Evolutionary conservation across 202 grass and related monocot species (phyloP).

Genomic region (Setaria viridis): DNA sequence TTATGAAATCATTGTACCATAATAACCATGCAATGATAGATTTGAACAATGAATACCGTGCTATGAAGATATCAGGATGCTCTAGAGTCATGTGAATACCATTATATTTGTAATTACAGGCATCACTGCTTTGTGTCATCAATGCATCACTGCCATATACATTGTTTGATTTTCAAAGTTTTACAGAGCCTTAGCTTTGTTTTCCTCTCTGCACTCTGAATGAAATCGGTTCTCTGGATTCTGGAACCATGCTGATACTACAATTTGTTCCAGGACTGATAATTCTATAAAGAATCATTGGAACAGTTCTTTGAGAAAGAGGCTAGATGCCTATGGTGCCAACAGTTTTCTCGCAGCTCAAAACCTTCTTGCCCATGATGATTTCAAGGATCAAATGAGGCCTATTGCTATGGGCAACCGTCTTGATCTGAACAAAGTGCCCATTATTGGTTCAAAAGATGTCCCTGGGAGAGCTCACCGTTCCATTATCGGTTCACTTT

Average conservation of each 20-base stretch:
- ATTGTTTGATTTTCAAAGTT: conserved; percentile 31
- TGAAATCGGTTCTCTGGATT: background rate
- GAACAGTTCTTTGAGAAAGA: conserved; percentile 99
- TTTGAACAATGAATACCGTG: conserved; percentile 31
- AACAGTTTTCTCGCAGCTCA: conserved; percentile 45
- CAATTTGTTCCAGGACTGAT: conserved; percentile 79
- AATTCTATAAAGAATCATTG: conserved; percentile 99
- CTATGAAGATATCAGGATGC: conserved; percentile 13
- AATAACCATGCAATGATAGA: conserved; percentile 30
- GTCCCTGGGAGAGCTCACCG: conserved; percentile 44
- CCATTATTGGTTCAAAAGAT: conserved; percentile 43
- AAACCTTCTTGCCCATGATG: conserved; percentile 43
- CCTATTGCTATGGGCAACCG: conserved; percentile 26
- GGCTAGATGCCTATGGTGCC: conserved; percentile 63
- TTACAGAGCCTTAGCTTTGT: background rate
- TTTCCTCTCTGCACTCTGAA: conserved; percentile 1
- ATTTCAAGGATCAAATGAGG: conserved; percentile 58
- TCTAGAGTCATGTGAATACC: background rate
- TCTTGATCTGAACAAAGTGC: conserved; percentile 54
- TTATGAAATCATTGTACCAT: conserved; percentile 29
- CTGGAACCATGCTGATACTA: conserved; percentile 22
- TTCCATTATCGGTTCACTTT: conserved; percentile 38
- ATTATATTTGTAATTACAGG: conserved; percentile 15
- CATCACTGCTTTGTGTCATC: background rate
- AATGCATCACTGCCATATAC: conserved; percentile 1